phyloP scores from a whole-genome alignment of 2,329 filamentous ascomycete species.

The Phoma sp. region DNA sequence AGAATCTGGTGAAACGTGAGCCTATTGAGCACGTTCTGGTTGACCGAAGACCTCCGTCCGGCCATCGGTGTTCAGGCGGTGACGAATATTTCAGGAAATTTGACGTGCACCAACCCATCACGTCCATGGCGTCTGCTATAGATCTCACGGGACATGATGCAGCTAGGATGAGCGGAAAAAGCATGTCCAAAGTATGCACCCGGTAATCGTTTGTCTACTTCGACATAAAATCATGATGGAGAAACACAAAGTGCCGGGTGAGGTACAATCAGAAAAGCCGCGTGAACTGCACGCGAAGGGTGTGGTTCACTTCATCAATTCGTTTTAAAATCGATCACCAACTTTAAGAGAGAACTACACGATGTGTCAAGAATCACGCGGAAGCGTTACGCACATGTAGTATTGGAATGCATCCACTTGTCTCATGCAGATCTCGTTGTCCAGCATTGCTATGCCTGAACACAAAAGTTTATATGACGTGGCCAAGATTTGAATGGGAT shows the following conservation, averaged over 20 bases:
- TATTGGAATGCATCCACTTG: no score
- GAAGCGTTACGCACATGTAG: no score
- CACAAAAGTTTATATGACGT: no score
- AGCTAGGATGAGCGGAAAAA: no score
- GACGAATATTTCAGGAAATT: neutral
- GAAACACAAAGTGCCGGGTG: neutral
- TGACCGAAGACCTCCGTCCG: neutral
- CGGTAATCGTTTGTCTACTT: neutral
- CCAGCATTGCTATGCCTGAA: no score
- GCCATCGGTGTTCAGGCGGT: neutral
- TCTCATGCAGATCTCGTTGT: no score
- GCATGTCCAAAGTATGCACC: neutral
- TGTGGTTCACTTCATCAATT: neutral
- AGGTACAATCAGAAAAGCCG: neutral
- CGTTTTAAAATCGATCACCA: neutral
- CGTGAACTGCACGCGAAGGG: neutral
- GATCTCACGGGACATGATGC: neutral
- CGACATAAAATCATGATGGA: neutral
- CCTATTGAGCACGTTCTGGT: neutral
- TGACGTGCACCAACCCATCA: neutral
- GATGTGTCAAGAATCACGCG: no score
- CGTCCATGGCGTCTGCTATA: conserved; percentile 1
- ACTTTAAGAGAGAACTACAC: neutral
- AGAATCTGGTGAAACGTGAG: neutral
- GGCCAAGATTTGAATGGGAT: no score